Percentiles rank a stretch among this genome's conserved stretches.
Evolutionary conservation across 192 early-diverging fungal genomes (phyloP).

Genomic region (Coemansia sp.): DNA sequence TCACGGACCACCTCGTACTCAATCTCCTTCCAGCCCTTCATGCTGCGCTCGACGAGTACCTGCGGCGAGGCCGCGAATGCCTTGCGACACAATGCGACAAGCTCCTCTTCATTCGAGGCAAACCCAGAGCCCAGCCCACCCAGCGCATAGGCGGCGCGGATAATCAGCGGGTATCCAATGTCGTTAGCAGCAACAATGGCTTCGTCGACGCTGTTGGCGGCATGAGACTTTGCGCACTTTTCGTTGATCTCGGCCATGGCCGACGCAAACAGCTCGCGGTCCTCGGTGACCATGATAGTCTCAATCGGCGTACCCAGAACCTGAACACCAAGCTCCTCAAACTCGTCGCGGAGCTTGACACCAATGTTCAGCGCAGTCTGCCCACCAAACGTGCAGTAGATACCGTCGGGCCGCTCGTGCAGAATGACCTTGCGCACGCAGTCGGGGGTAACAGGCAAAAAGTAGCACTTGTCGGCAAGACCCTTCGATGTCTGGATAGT

Average conservation of each 20-base stretch:
- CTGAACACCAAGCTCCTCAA: slow-evolving; percentile 82
- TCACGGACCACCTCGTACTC: slow-evolving; percentile 98
- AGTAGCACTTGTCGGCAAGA: slow-evolving; percentile 97
- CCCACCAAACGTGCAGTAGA: slow-evolving; percentile 98
- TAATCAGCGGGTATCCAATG: slow-evolving; percentile 95
- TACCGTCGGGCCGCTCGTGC: slow-evolving; percentile 96
- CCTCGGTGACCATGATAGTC: slow-evolving; percentile 96
- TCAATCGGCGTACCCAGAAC: slow-evolving; percentile 94
- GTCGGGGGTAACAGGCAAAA: slow-evolving; percentile 92
- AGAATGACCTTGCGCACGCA: slow-evolving; percentile 94
- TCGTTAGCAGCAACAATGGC: slow-evolving; percentile 78
- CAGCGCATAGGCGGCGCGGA: slow-evolving; percentile 93
- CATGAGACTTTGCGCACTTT: slow-evolving; percentile 84
- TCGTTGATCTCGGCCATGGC: slow-evolving; percentile 85
- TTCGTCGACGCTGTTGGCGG: slow-evolving; percentile 80
- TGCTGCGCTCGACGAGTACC: slow-evolving; percentile 89
- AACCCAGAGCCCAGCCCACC: slow-evolving; percentile 98
- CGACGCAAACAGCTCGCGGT: slow-evolving; percentile 90
- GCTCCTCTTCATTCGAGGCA: slow-evolving; percentile 83
- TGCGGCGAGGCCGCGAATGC: slow-evolving; percentile 93
- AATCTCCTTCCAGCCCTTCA: slow-evolving; percentile 99
- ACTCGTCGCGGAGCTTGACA: slow-evolving; percentile 84
- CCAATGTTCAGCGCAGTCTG: slow-evolving; percentile 98
- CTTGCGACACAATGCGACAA: slow-evolving; percentile 74
- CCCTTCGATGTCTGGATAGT: slow-evolving; percentile 98